Percentiles rank a stretch among this genome's conserved stretches.
These are phyloP conservation scores for Talaromyces sp. DNA, from an alignment of 2,329 filamentous ascomycete genomes.

Conservation along the genomic window DNA sequence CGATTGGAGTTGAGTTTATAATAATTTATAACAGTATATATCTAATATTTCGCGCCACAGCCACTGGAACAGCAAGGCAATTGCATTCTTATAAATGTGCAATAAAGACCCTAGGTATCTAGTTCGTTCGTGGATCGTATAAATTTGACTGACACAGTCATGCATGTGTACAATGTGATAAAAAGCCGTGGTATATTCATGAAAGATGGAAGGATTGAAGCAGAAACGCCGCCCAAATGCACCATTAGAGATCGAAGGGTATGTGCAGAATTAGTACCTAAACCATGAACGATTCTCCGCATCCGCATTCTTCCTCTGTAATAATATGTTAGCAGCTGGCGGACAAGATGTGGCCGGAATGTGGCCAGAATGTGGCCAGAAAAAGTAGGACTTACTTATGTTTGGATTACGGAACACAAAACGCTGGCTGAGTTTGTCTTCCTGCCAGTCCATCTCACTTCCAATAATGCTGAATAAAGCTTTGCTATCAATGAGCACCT, in stretches of 20 bases:
- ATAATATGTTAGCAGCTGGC: conserved; percentile 1
- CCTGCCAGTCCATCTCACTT: conserved; percentile 98
- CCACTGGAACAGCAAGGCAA: not conserved
- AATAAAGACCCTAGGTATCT: not conserved
- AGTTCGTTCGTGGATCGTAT: not conserved
- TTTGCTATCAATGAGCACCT: conserved; percentile 94
- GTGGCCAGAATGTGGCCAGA: not conserved
- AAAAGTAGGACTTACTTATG: conserved; percentile 68
- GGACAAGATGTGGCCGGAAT: conserved; percentile 17
- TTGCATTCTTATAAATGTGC: not conserved
- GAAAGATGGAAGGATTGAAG: not conserved
- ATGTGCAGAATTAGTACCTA: conserved; percentile 19
- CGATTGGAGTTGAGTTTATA: not conserved
- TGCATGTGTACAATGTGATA: not conserved
- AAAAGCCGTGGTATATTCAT: not conserved
- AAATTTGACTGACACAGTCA: not conserved
- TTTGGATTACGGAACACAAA: conserved; percentile 98
- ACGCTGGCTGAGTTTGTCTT: conserved; percentile 85
- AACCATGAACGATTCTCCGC: conserved; percentile 94
- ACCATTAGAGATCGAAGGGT: conserved; percentile 18
- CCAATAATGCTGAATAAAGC: conserved; percentile 97
- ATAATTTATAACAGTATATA: not conserved
- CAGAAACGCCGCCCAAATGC: conserved; percentile 31
- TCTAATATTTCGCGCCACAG: not conserved
- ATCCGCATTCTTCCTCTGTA: conserved; percentile 89